These are phyloP conservation scores for Hortiboletus campestris DNA, from an alignment of 768 basidiomycete genomes.

Conservation along the genomic window DNA sequence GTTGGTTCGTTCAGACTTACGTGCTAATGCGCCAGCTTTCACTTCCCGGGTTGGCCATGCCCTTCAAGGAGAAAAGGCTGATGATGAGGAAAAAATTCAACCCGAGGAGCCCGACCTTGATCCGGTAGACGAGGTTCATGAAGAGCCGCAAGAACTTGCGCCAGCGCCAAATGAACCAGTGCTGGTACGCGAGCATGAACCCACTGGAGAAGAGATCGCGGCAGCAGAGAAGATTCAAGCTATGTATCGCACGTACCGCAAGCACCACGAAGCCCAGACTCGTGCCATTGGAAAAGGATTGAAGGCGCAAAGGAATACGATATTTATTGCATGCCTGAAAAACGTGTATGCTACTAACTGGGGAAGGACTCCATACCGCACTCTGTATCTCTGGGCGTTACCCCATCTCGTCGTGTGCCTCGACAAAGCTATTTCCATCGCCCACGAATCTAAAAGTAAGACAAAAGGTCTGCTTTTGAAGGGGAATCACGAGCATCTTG, in stretches of 20 bases:
- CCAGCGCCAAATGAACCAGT: too few species aligned
- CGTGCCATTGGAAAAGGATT: constrained; percentile 15
- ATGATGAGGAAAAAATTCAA: not conserved
- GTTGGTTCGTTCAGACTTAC: constrained; percentile 10
- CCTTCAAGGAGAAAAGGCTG: not conserved
- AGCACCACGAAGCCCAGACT: not conserved
- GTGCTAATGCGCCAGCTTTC: constrained; percentile 15
- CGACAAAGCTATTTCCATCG: constrained; percentile 31
- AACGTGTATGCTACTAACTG: constrained; percentile 29
- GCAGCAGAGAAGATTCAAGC: constrained; percentile 12
- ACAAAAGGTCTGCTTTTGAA: too few species aligned
- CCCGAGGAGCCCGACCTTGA: not conserved
- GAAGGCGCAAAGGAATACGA: constrained; percentile 18
- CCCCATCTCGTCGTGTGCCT: constrained; percentile 40
- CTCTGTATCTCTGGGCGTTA: constrained; percentile 19
- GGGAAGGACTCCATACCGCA: constrained; percentile 32
- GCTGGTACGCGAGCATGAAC: too few species aligned
- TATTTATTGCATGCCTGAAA: constrained; percentile 31
- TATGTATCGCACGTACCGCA: too few species aligned
- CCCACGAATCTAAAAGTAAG: constrained; percentile 28
- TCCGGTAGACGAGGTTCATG: constrained; percentile 8
- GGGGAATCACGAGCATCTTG: too few species aligned
- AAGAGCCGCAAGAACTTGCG: constrained; percentile 10
- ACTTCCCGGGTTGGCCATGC: constrained; percentile 2
- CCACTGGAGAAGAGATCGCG: constrained; percentile 20